These are phyloP conservation scores for Chrysosporium queenslandicum DNA, from an alignment of 2,329 filamentous ascomycete species.

Conservation along the genomic window DNA sequence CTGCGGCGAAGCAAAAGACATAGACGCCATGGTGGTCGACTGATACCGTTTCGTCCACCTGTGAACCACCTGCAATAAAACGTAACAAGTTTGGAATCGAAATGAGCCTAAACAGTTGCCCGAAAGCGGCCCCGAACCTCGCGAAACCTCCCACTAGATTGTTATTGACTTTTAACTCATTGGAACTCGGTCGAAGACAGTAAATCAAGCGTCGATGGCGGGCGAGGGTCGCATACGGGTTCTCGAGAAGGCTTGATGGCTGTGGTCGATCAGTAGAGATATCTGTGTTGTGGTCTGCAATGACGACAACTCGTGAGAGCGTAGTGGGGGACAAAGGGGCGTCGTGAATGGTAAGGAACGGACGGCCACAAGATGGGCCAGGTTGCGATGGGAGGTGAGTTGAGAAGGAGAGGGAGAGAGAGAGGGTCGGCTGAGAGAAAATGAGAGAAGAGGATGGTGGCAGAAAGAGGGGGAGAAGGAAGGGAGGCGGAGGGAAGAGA, in stretches of 20 bases:
- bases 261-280: neutral
- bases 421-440: constrained; percentile 15
- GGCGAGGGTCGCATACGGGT: neutral
- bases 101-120: neutral
- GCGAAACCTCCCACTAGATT: constrained; percentile 2
- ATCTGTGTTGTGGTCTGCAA: neutral
- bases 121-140: neutral
- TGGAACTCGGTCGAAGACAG: neutral
- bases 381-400: constrained; percentile 13
- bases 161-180: constrained; percentile 1
- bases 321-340: constrained; percentile 6
- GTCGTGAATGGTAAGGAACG: constrained; percentile 27
- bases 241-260: neutral
- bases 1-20: constrained; percentile 8
- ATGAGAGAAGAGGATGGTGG: neutral
- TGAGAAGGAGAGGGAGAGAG: constrained; percentile 13
- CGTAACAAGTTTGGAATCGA: neutral
- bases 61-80: constrained; percentile 2
- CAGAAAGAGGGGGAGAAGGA: constrained; percentile 4
- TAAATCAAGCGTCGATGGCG: neutral
- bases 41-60: constrained; percentile 7
- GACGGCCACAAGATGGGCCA: constrained; percentile 31
- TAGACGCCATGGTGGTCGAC: constrained; percentile 14
- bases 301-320: neutral
- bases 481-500: constrained; percentile 2